Conservation (phyloP, 495 filamentous ascomycete genomes). For the Mytilinidion resinicola region DNA sequence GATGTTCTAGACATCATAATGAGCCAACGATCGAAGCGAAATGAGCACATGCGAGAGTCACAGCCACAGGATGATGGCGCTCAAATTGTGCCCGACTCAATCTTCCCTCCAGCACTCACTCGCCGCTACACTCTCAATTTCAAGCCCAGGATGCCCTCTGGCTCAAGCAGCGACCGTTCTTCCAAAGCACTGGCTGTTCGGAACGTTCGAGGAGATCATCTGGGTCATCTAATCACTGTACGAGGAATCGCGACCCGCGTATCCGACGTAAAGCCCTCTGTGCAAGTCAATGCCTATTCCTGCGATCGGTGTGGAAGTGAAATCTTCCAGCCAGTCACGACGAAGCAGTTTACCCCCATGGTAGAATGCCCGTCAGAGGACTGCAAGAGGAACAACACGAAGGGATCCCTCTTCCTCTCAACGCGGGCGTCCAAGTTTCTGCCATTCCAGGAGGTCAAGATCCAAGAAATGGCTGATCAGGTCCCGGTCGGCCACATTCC, state of each 20-base stretch:
- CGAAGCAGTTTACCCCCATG: slow-evolving; percentile 83
- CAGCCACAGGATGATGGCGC: slow-evolving; percentile 62
- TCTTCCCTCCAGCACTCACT: slow-evolving; percentile 87
- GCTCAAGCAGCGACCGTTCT: slow-evolving; percentile 54
- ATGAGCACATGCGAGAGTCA: slow-evolving; percentile 54
- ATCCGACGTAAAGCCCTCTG: slow-evolving; percentile 95
- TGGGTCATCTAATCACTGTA: slow-evolving; percentile 88
- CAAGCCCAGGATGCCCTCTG: slow-evolving; percentile 73
- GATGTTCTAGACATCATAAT: slow-evolving; percentile 96
- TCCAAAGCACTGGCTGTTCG: slow-evolving; percentile 86
- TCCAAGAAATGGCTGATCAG: slow-evolving; percentile 97
- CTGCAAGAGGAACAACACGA: slow-evolving; percentile 83
- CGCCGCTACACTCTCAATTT: slow-evolving; percentile 92
- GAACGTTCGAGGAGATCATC: slow-evolving; percentile 83
- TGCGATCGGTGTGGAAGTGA: slow-evolving; percentile 95
- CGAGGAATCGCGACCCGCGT: slow-evolving; percentile 92
- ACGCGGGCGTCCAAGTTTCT: slow-evolving; percentile 93
- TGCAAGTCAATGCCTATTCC: slow-evolving; percentile 93
- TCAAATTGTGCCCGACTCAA: slow-evolving; percentile 49
- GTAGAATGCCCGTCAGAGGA: slow-evolving; percentile 79
- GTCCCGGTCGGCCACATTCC: slow-evolving; percentile 97
- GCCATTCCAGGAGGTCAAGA: slow-evolving; percentile 97
- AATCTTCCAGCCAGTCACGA: slow-evolving; percentile 92
- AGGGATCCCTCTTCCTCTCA: slow-evolving; percentile 86
- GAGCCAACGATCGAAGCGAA: slow-evolving; percentile 81